These are phyloP conservation scores for Trichosporon sp. DNA, from an alignment of 1,284 basidiomycete genomes.

Conservation along the genomic window DNA sequence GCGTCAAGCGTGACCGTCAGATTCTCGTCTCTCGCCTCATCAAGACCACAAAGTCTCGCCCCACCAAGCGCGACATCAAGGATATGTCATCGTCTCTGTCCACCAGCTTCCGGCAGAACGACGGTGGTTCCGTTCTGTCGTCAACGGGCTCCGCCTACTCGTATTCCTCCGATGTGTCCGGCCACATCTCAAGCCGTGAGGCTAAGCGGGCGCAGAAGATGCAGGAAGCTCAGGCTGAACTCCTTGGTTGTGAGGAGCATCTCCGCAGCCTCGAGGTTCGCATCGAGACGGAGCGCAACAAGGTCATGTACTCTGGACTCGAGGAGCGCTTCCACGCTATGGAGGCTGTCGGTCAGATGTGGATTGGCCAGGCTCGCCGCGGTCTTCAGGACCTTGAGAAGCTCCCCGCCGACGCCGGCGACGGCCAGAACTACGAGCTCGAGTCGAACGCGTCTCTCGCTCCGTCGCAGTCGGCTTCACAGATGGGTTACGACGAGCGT, in stretches of 20 bases:
- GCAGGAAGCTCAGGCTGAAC: conserved; percentile 55
- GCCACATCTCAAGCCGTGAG: conserved; percentile 42
- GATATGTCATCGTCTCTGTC: conserved; percentile 41
- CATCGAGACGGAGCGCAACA: conserved; percentile 56
- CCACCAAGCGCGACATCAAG: conserved; percentile 52
- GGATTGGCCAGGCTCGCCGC: conserved; percentile 52
- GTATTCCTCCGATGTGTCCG: conserved; percentile 38
- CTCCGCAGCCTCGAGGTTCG: conserved; percentile 51
- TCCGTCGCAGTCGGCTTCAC: conserved; percentile 56
- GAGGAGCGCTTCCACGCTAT: conserved; percentile 56
- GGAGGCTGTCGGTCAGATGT: conserved; percentile 56
- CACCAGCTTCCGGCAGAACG: conserved; percentile 20
- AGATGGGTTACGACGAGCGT: conserved; percentile 50
- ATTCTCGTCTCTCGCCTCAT: conserved; percentile 56
- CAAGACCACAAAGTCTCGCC: conserved; percentile 55
- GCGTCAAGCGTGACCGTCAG: conserved; percentile 56
- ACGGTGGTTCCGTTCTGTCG: conserved; percentile 30
- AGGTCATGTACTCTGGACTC: conserved; percentile 55
- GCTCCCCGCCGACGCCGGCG: conserved; percentile 35
- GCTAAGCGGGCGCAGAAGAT: conserved; percentile 52
- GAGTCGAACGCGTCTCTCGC: conserved; percentile 58
- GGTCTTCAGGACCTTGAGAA: conserved; percentile 53
- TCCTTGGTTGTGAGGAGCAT: conserved; percentile 57
- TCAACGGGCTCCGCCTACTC: conserved; percentile 42
- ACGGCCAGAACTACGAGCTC: conserved; percentile 55